A percentile compares a stretch with the other conserved stretches of the same genome.
phyloP scores from a whole-genome alignment of 2,329 filamentous ascomycete species.

The Hirsutella rhossiliensis region DNA sequence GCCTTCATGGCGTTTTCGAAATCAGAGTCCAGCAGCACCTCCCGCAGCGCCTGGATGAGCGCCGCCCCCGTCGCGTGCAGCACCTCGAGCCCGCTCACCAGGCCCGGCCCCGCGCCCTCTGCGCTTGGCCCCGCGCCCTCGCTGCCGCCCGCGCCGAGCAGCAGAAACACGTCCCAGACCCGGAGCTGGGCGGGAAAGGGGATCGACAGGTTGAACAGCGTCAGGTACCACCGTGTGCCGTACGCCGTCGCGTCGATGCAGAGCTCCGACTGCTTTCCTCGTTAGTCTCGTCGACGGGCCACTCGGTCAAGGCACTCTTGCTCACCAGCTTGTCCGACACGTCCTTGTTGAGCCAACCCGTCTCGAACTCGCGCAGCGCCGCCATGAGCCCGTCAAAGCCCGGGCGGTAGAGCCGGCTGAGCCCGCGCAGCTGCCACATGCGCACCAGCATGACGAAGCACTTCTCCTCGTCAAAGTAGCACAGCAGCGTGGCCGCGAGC shows the following conservation, averaged over 20 bases:
- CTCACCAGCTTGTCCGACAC: conserved; percentile 72
- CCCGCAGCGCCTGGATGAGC: conserved; percentile 78
- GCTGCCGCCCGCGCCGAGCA: conserved; percentile 46
- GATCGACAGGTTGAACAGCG: conserved; percentile 92
- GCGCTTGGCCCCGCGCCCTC: conserved; percentile 1
- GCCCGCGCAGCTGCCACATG: conserved; percentile 78
- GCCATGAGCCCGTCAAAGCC: conserved; percentile 83
- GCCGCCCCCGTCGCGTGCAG: conserved; percentile 84
- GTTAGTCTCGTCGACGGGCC: background rate
- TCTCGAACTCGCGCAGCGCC: conserved; percentile 75
- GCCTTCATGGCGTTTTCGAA: conserved; percentile 99
- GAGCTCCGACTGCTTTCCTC: conserved; percentile 48
- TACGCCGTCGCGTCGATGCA: conserved; percentile 83
- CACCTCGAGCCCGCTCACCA: conserved; percentile 56
- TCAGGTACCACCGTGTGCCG: conserved; percentile 93
- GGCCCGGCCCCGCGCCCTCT: conserved; percentile 3
- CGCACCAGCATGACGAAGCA: conserved; percentile 95
- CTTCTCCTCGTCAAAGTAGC: conserved; percentile 92
- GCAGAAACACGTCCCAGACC: conserved; percentile 96
- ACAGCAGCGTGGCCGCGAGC: conserved; percentile 80
- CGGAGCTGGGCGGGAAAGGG: conserved; percentile 89
- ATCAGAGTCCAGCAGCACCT: conserved; percentile 82
- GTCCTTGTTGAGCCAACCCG: conserved; percentile 70
- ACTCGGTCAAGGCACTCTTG: conserved; percentile 7
- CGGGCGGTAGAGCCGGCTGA: conserved; percentile 71